Base-by-base conservation (phyloP, 352 stramenopile species). In the Pythium phragmitis region DNA sequence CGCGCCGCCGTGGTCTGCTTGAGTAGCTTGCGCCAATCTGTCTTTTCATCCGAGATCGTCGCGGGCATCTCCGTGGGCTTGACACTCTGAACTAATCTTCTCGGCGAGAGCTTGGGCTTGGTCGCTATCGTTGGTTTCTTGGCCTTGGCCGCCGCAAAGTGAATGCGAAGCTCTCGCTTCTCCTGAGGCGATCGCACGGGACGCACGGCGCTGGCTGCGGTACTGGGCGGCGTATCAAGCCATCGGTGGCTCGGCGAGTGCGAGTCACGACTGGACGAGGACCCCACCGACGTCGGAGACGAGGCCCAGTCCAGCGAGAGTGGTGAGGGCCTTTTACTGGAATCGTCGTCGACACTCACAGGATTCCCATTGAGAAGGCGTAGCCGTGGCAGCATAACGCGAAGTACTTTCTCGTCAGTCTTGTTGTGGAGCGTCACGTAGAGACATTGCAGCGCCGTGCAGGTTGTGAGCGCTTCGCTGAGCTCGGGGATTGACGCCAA, bases 1-100 rank as follows among this genome's bases (percentile, higher is more conserved):
- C 55, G 57, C 19, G 55, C 42, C 3, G 58, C 53, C 33, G 43
- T 41, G 21, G 55, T 58, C 2, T 76, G 63, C 52, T 89, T 89
- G 13, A 89, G 72, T 39, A 87, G 51, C 33, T 89, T 89, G 41
- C 68, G 69, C 80, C 80, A 89, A 58, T 89, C 80, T 1, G 80
- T 89, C 5, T 68, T 69, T 23, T 89, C 80, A 28, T 89, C 80
- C 16, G 78, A 80, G 63, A 87, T 87, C 34, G 65, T 80, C 21
- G 75, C 61, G 1, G 75, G 80, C 7, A 68, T 57, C 26, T 87
- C 78, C 1, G 69, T 85, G 0, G 80, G 78, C 14, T 75, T 65
- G 12, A 83, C 67, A 17, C 78, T 87, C 59, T 85, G n/a, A 62
- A 17, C 30, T n/a, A 30, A 30, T 30, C 73, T 34, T 56, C 70